These are phyloP conservation scores for Lyophyllum semitale DNA, from an alignment of 768 basidiomycete species.

Conservation along the genomic window DNA sequence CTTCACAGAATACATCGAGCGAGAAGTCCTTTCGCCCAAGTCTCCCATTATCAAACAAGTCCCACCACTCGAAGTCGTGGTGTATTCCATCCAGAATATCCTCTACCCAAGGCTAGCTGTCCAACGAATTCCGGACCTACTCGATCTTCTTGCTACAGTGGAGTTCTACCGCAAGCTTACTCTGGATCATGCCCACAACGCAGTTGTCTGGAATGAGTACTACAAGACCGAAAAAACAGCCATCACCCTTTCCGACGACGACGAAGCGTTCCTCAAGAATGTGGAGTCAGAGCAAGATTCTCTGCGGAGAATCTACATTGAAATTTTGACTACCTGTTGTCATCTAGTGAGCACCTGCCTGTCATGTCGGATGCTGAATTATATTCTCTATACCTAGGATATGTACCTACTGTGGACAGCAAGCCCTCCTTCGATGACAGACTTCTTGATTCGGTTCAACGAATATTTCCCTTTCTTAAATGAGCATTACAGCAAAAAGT, in stretches of 20 bases:
- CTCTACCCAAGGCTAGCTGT: slow-evolving; percentile 24
- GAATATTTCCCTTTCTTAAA: slow-evolving; percentile 40
- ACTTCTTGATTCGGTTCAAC: slow-evolving; percentile 40
- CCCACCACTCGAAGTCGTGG: slow-evolving; percentile 30
- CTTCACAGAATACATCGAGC: slow-evolving; percentile 20
- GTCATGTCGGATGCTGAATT: neutral
- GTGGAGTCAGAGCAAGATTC: slow-evolving; percentile 14
- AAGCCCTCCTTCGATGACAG: slow-evolving; percentile 25
- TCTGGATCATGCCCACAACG: slow-evolving; percentile 24
- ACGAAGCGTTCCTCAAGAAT: slow-evolving; percentile 19
- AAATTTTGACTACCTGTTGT: slow-evolving; percentile 29
- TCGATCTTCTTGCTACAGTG: slow-evolving; percentile 35
- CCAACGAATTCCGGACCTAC: slow-evolving; percentile 31
- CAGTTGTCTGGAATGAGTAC: slow-evolving; percentile 28
- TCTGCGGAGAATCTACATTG: slow-evolving; percentile 34
- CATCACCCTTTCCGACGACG: slow-evolving; percentile 16
- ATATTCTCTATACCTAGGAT: slow-evolving; percentile 25
- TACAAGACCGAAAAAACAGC: slow-evolving; percentile 21
- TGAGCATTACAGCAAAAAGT: slow-evolving; percentile 13
- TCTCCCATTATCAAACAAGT: slow-evolving; percentile 21
- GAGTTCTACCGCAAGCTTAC: slow-evolving; percentile 36
- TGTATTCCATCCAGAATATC: slow-evolving; percentile 33
- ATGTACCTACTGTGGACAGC: slow-evolving; percentile 33
- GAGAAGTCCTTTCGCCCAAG: slow-evolving; percentile 23
- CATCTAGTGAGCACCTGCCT: slow-evolving; percentile 23